phyloP scores from a whole-genome alignment of 495 filamentous ascomycete species.

The Annulohypoxylon moriforme region DNA sequence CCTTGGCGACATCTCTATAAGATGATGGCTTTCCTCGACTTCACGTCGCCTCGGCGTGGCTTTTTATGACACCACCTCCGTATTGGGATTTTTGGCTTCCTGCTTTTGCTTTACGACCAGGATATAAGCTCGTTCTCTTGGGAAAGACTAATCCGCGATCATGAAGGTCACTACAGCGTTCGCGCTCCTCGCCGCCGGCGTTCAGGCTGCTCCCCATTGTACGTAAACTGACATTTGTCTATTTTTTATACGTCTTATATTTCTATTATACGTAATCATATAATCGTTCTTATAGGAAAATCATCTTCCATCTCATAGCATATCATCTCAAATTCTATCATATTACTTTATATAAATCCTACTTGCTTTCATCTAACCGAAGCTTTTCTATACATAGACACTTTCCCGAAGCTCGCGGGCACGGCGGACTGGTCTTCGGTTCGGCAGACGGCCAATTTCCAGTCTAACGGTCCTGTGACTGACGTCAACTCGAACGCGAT shows the following conservation, averaged over 20 bases:
- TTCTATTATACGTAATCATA: neutral
- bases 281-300: neutral
- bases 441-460: conserved; percentile 61
- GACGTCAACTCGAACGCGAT: conserved; percentile 61
- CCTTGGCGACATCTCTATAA: conserved; percentile 24
- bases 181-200: conserved; percentile 47
- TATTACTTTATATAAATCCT: neutral
- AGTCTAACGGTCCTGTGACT: conserved; percentile 64
- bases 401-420: conserved; percentile 49
- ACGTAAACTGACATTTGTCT: conserved; percentile 16
- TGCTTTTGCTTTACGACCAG: neutral
- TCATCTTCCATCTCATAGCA: neutral
- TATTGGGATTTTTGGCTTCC: conserved; percentile 4
- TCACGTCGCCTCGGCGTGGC: neutral
- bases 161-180: conserved; percentile 55
- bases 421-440: conserved; percentile 62
- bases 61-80: neutral
- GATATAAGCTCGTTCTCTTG: neutral
- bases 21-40: conserved; percentile 18
- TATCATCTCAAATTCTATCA: neutral
- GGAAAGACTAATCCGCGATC: conserved; percentile 16
- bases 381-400: conserved; percentile 36
- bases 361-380: conserved; percentile 36
- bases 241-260: neutral
- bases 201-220: conserved; percentile 58